phyloP scores from a whole-genome alignment of 768 basidiomycete genomes.

The Pleurotus cornucopiae region DNA sequence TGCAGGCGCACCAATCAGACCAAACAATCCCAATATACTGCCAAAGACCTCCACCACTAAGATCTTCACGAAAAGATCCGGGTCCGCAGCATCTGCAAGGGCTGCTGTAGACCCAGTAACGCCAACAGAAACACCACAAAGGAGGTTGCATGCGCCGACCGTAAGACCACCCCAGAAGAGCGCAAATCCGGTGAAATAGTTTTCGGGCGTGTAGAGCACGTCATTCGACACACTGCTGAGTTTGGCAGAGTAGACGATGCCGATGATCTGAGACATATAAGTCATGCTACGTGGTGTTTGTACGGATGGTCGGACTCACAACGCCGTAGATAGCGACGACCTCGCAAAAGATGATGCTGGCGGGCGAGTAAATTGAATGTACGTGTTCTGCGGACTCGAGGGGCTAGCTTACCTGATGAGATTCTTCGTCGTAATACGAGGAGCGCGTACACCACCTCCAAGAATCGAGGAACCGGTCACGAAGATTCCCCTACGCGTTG shows the following conservation, averaged over 20 bases:
- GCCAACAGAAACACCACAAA: constrained; percentile 93
- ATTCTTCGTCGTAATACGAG: constrained; percentile 95
- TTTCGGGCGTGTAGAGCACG: constrained; percentile 76
- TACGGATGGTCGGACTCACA: constrained; percentile 40
- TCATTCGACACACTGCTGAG: constrained; percentile 56
- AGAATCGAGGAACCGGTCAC: constrained; percentile 95
- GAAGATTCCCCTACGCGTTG: constrained; percentile 83
- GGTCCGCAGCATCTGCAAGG: constrained; percentile 92
- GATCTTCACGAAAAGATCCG: constrained; percentile 92
- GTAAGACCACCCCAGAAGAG: constrained; percentile 97
- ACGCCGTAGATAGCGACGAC: constrained; percentile 99
- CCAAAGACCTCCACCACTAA: constrained; percentile 95
- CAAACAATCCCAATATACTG: constrained; percentile 88
- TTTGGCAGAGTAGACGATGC: constrained; percentile 93
- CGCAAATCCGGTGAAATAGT: constrained; percentile 94
- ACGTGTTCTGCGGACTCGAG: background rate
- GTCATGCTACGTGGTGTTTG: background rate
- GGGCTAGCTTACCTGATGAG: constrained; percentile 71
- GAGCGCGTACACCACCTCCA: constrained; percentile 91
- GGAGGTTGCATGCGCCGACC: constrained; percentile 89
- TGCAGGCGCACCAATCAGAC: constrained; percentile 73
- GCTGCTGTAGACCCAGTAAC: constrained; percentile 95
- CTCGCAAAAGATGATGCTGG: constrained; percentile 98
- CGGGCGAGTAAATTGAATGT: background rate
- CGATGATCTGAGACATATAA: constrained; percentile 64